Conservation (phyloP, 495 filamentous ascomycete species). For the Cryomyces minteri region DNA sequence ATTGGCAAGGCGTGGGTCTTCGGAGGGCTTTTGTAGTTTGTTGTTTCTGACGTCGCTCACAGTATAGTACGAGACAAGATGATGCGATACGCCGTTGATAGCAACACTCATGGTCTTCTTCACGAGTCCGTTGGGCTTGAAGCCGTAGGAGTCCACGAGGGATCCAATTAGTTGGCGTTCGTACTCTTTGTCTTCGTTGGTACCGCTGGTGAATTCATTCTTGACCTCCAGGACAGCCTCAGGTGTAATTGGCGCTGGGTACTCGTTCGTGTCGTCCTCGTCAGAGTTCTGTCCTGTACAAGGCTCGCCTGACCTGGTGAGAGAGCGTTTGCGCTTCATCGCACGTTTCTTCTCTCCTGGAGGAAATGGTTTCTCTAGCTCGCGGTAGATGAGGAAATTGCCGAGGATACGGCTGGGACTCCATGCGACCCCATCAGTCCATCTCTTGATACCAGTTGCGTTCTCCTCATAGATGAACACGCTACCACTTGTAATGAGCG, state of each 20-base stretch:
- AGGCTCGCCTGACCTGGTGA: slow-evolving; percentile 27
- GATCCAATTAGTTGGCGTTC: slow-evolving; percentile 65
- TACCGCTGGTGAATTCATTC: slow-evolving; percentile 6
- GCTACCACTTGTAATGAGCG: slow-evolving; percentile 62
- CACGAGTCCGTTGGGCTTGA: slow-evolving; percentile 66
- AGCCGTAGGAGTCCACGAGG: slow-evolving; percentile 69
- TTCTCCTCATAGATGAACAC: slow-evolving; percentile 85
- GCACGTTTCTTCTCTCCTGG: slow-evolving; percentile 82
- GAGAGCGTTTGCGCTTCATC: slow-evolving; percentile 43
- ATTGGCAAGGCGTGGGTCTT: slow-evolving; percentile 32
- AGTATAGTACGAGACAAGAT: slow-evolving; percentile 79
- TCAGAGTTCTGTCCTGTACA: slow-evolving; percentile 22
- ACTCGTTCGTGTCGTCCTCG: slow-evolving; percentile 1
- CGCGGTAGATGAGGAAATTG: slow-evolving; percentile 81
- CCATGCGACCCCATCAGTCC: slow-evolving; percentile 85
- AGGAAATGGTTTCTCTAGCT: slow-evolving; percentile 63
- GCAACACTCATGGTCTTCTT: slow-evolving; percentile 85
- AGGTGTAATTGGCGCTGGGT: slow-evolving; percentile 9
- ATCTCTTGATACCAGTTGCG: slow-evolving; percentile 76
- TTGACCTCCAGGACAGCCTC: slow-evolving; percentile 3
- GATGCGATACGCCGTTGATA: slow-evolving; percentile 49
- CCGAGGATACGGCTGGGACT: slow-evolving; percentile 76
- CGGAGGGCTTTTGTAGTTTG: slow-evolving; percentile 38
- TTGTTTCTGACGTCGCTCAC: slow-evolving; percentile 52
- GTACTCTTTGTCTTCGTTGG: slow-evolving; percentile 27